A percentile compares a stretch with the other conserved stretches of the same genome.
Evolutionary conservation across 805 yeast genomes (phyloP).

Genomic region (Danielozyma ontarioensis): DNA sequence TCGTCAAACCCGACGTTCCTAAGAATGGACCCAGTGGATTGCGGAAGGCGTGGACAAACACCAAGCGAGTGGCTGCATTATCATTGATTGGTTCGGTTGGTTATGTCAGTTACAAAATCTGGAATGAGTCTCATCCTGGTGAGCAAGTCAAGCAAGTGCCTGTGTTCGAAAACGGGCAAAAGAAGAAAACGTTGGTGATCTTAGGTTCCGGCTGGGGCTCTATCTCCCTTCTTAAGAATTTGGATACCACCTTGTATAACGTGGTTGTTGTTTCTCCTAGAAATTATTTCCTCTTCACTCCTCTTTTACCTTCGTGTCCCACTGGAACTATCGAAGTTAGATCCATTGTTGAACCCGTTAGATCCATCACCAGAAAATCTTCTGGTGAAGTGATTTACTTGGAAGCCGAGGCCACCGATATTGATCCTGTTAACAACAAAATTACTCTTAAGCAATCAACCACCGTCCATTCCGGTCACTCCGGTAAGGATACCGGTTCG

Average conservation of each 20-base stretch:
- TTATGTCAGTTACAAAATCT: slow-evolving; percentile 46
- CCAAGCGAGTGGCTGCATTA: slow-evolving; percentile 43
- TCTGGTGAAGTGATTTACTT: slow-evolving; percentile 75
- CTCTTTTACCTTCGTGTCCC: slow-evolving; percentile 91
- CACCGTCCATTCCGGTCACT: slow-evolving; percentile 51
- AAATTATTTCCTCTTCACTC: slow-evolving; percentile 92
- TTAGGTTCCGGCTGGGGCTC: slow-evolving; percentile 96
- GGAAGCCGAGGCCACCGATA: slow-evolving; percentile 85
- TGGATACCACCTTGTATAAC: slow-evolving; percentile 83
- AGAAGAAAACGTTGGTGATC: slow-evolving; percentile 70
- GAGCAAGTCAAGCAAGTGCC: slow-evolving; percentile 59
- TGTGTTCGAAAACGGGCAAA: slow-evolving; percentile 49
- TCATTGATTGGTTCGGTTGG: slow-evolving; percentile 54
- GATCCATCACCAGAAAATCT: slow-evolving; percentile 75
- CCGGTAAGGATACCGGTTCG: slow-evolving; percentile 44
- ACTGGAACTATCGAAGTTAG: slow-evolving; percentile 88
- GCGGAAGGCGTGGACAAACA: slow-evolving; percentile 41
- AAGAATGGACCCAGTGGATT: slow-evolving; percentile 21
- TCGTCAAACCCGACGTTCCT: slow-evolving; percentile 8
- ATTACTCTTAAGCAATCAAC: slow-evolving; percentile 60
- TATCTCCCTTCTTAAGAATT: slow-evolving; percentile 72
- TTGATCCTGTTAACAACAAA: slow-evolving; percentile 67
- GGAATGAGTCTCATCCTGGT: slow-evolving; percentile 57
- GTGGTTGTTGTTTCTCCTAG: slow-evolving; percentile 90
- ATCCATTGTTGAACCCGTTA: slow-evolving; percentile 91